Conservation (phyloP, 2,329 filamentous ascomycete species). For the Rutstroemia sp. region DNA sequence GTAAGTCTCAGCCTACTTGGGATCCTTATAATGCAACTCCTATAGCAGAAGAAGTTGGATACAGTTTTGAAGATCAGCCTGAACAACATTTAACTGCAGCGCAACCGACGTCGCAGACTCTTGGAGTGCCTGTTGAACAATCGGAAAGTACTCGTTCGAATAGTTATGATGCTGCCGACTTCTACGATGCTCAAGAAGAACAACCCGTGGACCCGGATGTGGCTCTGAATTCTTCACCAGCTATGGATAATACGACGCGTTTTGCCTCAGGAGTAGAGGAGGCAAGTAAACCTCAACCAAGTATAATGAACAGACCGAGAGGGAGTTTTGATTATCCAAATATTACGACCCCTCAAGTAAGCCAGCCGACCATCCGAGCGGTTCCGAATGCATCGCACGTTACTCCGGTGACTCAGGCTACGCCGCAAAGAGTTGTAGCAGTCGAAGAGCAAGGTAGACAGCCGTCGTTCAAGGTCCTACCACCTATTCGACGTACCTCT, state of each 20-base stretch:
- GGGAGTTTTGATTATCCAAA: conserved; percentile 10
- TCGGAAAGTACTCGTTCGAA: conserved; percentile 17
- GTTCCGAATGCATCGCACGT: not conserved
- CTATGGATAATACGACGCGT: not conserved
- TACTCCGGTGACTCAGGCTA: not conserved
- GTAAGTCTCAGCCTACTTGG: conserved; percentile 31
- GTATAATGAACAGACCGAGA: conserved; percentile 17
- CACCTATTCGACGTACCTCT: conserved; percentile 50
- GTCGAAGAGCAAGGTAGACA: conserved; percentile 10
- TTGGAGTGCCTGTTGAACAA: not conserved
- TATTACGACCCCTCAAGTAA: not conserved
- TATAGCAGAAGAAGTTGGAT: conserved; percentile 32
- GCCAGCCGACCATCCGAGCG: not conserved
- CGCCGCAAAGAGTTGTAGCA: not conserved
- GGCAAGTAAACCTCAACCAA: conserved; percentile 1
- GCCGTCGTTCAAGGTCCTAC: conserved; percentile 38
- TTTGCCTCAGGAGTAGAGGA: not conserved
- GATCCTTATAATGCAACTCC: conserved; percentile 31
- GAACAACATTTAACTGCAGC: not conserved
- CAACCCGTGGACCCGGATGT: not conserved
- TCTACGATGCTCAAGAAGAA: conserved; percentile 21
- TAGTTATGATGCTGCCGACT: conserved; percentile 15
- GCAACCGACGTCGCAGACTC: not conserved
- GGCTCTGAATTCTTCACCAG: not conserved
- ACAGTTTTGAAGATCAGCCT: conserved; percentile 23